These are phyloP conservation scores for Nitzschia sp. DNA, from an alignment of 108 stramenopile species.

Conservation along the genomic window DNA sequence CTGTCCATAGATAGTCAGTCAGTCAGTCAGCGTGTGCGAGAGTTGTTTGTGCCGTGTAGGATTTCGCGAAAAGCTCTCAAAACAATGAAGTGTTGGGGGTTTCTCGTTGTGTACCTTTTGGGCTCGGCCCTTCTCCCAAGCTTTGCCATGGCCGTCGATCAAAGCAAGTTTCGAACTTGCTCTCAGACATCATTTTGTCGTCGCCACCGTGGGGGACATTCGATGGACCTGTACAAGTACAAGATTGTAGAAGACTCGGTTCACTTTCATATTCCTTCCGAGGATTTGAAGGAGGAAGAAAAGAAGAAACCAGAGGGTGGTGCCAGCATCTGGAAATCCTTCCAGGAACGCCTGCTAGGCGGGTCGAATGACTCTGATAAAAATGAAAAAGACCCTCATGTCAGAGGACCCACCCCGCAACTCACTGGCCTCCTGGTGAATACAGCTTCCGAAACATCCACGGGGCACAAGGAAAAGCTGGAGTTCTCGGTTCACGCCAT, in stretches of 20 bases:
- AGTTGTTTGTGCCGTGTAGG: too few relatives aligned
- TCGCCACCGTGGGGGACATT: constrained; percentile 78
- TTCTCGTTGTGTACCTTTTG: neutral
- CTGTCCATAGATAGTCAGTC: too few relatives aligned
- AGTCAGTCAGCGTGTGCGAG: too few relatives aligned
- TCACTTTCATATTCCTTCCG: constrained; percentile 43
- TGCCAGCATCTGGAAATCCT: constrained; percentile 42
- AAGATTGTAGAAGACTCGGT: constrained; percentile 56
- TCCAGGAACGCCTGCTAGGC: constrained; percentile 46
- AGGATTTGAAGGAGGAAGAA: neutral
- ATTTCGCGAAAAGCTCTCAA: neutral
- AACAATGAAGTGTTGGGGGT: neutral
- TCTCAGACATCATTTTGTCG: constrained; percentile 96
- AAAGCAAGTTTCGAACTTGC: constrained; percentile 97
- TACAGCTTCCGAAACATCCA: constrained; percentile 54
- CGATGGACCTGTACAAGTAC: constrained; percentile 58
- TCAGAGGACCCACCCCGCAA: constrained; percentile 64
- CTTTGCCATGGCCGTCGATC: constrained; percentile 81
- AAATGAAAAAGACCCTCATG: constrained; percentile 41
- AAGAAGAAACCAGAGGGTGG: constrained; percentile 5
- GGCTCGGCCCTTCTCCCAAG: neutral
- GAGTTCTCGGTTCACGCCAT: constrained; percentile 62
- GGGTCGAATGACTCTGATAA: constrained; percentile 8
- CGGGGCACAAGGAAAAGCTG: constrained; percentile 50
- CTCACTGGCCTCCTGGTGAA: constrained; percentile 67